These are phyloP conservation scores for Candida silvicultrix DNA, from an alignment of 805 yeast genomes.

Conservation along the genomic window DNA sequence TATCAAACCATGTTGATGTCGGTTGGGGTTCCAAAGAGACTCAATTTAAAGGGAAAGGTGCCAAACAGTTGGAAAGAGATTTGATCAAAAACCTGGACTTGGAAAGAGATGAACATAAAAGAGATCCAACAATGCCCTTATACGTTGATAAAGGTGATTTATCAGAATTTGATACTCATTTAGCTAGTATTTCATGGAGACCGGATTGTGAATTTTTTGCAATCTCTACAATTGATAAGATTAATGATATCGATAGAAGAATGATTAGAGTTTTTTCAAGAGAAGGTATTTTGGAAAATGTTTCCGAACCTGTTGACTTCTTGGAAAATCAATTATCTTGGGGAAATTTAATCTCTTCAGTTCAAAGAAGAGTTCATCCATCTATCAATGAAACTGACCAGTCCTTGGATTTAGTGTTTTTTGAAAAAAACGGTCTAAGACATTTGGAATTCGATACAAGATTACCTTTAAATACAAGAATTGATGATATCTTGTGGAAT, in stretches of 20 bases:
- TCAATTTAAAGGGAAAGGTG: conserved; percentile 93
- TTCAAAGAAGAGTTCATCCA: conserved; percentile 53
- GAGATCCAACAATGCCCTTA: conserved; percentile 87
- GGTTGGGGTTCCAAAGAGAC: conserved; percentile 99
- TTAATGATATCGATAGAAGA: conserved; percentile 45
- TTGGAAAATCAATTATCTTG: conserved; percentile 71
- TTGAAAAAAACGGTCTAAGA: conserved; percentile 89
- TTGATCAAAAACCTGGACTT: conserved; percentile 49
- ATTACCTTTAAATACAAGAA: conserved; percentile 41
- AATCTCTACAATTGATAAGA: conserved; percentile 49
- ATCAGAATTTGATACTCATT: conserved; percentile 45
- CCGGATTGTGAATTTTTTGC: conserved; percentile 88
- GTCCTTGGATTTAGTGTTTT: conserved; percentile 57
- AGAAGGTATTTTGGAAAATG: conserved; percentile 71
- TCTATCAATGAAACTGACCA: conserved; percentile 40
- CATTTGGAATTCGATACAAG: conserved; percentile 80
- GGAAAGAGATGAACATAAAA: conserved; percentile 55
- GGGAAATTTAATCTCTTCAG: conserved; percentile 85
- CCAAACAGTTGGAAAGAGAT: conserved; percentile 67
- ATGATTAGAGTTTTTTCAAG: conserved; percentile 78
- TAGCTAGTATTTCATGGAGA: conserved; percentile 74
- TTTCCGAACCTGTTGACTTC: conserved; percentile 85
- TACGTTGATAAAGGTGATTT: conserved; percentile 63
- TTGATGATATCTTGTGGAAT: conserved; percentile 69
- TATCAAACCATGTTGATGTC: conserved; percentile 83